Evolutionary conservation across 2,329 filamentous ascomycete genomes (phyloP).

Genomic region (Hirsutella minnesotensis): DNA sequence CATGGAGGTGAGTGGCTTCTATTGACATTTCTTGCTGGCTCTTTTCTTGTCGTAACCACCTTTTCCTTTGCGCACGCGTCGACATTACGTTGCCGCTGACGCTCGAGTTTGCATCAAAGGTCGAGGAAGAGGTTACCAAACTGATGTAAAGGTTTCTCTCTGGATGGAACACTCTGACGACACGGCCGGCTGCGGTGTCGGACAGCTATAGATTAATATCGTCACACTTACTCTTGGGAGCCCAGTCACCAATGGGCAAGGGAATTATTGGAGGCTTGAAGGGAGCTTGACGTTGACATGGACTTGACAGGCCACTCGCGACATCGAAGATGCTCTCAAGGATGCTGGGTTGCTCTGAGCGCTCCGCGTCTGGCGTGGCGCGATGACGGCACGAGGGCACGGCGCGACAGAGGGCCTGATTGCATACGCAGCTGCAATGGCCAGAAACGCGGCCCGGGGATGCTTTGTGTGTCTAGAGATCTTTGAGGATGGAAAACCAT

Average conservation of each 20-base stretch:
- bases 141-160: conserved; percentile 55
- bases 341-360: conserved; percentile 16
- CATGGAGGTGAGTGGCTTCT: conserved; percentile 74
- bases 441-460: conserved; percentile 7
- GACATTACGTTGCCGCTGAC: conserved; percentile 17
- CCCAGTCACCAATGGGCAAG: neutral
- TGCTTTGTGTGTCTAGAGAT: conserved; percentile 26
- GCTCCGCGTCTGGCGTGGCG: conserved; percentile 20
- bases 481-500: conserved; percentile 33
- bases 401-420: conserved; percentile 7
- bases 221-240: too few species aligned
- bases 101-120: conserved; percentile 36
- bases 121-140: conserved; percentile 82
- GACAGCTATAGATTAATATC: neutral
- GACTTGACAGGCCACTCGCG: conserved; percentile 15
- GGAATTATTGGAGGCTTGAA: neutral
- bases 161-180: neutral
- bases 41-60: neutral
- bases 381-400: conserved; percentile 17
- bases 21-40: conserved; percentile 7
- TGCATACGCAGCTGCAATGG: conserved; percentile 10
- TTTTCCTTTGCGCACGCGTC: conserved; percentile 7
- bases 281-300: conserved; percentile 14
- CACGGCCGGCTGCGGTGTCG: neutral
- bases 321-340: conserved; percentile 15